phyloP scores from a whole-genome alignment of 1,284 basidiomycete genomes.

The Cryptococcus amylolentus region DNA sequence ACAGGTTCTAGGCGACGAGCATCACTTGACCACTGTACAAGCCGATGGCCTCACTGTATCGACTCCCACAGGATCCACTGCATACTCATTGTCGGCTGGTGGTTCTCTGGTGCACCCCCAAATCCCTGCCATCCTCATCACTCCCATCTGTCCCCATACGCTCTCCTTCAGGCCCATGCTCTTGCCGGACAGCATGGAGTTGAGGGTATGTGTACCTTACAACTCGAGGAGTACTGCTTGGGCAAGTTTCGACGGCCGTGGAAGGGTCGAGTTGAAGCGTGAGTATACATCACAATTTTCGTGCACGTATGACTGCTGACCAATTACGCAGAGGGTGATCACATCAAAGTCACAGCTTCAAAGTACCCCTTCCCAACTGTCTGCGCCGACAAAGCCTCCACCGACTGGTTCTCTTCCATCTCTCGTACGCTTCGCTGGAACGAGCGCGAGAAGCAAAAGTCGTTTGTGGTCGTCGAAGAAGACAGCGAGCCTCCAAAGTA shows the following conservation, averaged over 20 bases:
- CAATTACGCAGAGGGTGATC: slow-evolving; percentile 78
- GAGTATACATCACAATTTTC: slow-evolving; percentile 36
- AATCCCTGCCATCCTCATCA: slow-evolving; percentile 93
- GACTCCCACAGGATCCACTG: slow-evolving; percentile 96
- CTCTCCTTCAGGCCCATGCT: slow-evolving; percentile 98
- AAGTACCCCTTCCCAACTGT: slow-evolving; percentile 99
- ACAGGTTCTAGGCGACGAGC: slow-evolving; percentile 74
- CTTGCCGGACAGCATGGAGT: slow-evolving; percentile 96
- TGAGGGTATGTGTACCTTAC: slow-evolving; percentile 96
- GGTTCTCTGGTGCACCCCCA: slow-evolving; percentile 97
- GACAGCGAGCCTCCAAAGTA: slow-evolving; percentile 51
- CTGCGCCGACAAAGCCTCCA: slow-evolving; percentile 93
- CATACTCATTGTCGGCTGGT: slow-evolving; percentile 97
- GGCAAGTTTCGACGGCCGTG: slow-evolving; percentile 97
- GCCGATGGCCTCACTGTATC: slow-evolving; percentile 95
- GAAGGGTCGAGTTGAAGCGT: slow-evolving; percentile 93
- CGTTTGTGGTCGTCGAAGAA: slow-evolving; percentile 95
- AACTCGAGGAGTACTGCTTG: slow-evolving; percentile 97
- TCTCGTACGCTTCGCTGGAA: slow-evolving; percentile 97
- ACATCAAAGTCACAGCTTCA: slow-evolving; percentile 97
- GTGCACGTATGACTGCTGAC: neutral
- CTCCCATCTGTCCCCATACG: slow-evolving; percentile 97
- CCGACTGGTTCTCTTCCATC: slow-evolving; percentile 97
- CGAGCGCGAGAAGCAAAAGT: slow-evolving; percentile 93
- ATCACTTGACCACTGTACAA: slow-evolving; percentile 98